Percentiles rank a stretch among this genome's conserved stretches.
phyloP scores from a whole-genome alignment of 495 filamentous ascomycete genomes.

The Talaromyces liani region DNA sequence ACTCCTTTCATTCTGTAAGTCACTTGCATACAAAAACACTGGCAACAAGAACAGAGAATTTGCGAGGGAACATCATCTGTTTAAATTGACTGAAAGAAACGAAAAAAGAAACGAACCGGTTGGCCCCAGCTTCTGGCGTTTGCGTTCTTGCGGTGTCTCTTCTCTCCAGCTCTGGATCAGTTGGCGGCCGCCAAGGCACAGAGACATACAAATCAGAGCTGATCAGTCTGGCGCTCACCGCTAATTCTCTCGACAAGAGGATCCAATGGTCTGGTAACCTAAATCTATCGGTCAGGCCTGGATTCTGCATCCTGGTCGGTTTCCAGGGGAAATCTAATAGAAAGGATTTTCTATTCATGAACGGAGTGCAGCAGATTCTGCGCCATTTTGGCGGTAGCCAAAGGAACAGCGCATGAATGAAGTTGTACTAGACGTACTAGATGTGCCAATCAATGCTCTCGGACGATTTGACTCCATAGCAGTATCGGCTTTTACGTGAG shows the following conservation, averaged over 20 bases:
- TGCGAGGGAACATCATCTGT: background rate
- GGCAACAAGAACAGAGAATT: background rate
- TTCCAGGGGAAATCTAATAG: background rate
- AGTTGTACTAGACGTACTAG: background rate
- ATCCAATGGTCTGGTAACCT: conserved; percentile 1
- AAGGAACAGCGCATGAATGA: background rate
- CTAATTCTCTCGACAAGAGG: background rate
- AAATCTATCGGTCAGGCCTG: background rate
- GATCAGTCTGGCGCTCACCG: conserved; percentile 2
- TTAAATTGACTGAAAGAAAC: background rate
- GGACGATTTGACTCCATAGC: background rate
- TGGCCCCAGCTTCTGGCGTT: background rate
- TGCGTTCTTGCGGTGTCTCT: background rate
- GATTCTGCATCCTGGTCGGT: background rate
- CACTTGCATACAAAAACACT: background rate
- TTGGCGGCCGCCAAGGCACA: background rate
- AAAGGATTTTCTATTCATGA: background rate
- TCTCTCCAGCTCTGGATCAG: background rate
- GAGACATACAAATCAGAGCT: background rate
- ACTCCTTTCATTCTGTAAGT: conserved; percentile 3
- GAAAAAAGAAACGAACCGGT: background rate
- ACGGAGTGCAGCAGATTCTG: background rate
- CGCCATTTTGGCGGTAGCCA: background rate
- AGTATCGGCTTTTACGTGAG: background rate
- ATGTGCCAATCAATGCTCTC: background rate